These are phyloP conservation scores for Vigna nakashimae DNA, from an alignment of 306 rosid species.

Conservation along the genomic window DNA sequence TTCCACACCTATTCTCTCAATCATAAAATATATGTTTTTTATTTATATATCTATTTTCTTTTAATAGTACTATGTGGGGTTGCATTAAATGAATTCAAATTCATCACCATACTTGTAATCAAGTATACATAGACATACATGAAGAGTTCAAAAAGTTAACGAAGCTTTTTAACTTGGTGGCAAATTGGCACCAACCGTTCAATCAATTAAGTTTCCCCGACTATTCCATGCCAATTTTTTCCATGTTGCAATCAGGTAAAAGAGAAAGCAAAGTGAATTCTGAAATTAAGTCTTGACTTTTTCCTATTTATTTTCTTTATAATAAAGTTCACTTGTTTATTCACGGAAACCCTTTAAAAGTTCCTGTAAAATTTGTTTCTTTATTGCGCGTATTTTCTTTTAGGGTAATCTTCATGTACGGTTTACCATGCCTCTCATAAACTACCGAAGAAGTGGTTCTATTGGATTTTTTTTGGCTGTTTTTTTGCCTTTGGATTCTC, in stretches of 20 bases:
- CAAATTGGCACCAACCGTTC: constrained; percentile 27
- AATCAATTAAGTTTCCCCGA: constrained; percentile 29
- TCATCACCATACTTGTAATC: too few relatives aligned
- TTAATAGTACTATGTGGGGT: too few relatives aligned
- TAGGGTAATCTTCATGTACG: neutral
- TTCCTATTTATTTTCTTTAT: neutral
- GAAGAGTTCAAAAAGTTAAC: constrained; percentile 14
- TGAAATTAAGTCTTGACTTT: constrained; percentile 19
- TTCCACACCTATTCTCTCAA: too few relatives aligned
- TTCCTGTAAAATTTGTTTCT: neutral
- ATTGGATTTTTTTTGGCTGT: too few relatives aligned
- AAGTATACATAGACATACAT: neutral
- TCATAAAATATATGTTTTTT: too few relatives aligned
- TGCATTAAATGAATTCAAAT: too few relatives aligned
- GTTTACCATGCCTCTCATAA: neutral
- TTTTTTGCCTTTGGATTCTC: too few relatives aligned
- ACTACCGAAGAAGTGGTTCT: neutral
- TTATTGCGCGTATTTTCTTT: neutral
- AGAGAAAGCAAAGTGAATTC: constrained; percentile 39
- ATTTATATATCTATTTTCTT: too few relatives aligned
- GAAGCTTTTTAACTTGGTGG: neutral
- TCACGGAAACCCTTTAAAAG: neutral
- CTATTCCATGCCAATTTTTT: neutral
- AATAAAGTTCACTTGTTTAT: constrained; percentile 15
- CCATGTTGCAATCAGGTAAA: constrained; percentile 32